Base-by-base conservation (phyloP, 192 early-diverging fungal genomes). In the Backusella morwellensis region DNA sequence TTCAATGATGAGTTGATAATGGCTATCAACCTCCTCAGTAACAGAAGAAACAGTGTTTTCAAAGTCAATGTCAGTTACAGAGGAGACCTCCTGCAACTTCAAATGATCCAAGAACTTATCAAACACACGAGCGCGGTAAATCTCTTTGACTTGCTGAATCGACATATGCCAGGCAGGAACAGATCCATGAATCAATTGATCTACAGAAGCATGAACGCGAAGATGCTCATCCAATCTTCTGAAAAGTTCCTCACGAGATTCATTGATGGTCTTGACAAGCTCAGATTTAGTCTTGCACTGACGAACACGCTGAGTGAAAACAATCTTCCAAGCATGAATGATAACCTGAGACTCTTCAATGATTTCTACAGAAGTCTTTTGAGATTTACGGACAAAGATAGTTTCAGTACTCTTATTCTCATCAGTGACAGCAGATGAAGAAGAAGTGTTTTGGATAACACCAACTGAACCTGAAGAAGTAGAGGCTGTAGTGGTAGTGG, bases 71-170 rank as follows among this genome's bases (percentile, higher is more conserved):
- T 72, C 41, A 34, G 21, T 50, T 8, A 14, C n/a, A 44, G 35
- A 19, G 14, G 40, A 32, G 29, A 72, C 35, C 3, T 54, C 68
- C 4, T 77, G 44, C 19, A 32, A 23, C 14, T 32, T 77, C 11
- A 77, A 15, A 19, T 50, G 41, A 21, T 70, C 68, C 68, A 69
- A 70, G 35, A 77, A 41, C 6, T 42, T 50, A 19, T 77, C 75
- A 56, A 77, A 77, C 0, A 77, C 47, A 70, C 75, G 75, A 56
- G 75, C 75, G 40, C 75, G 68, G n/a, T 70, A 77, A 36, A 77
- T 44, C 12, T 77, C 75, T 32, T 77, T 77, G 35, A 77, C 75
- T 70, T 77, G 75, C 19, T 70, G 63, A 50, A 77, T 47, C 5
- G 75, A 52, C n/a, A 77, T 42, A 19, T 77, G 68, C 75, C 75